Evolutionary conservation across 768 basidiomycete genomes (phyloP).

Genomic region (Pleurotus pulmonarius): DNA sequence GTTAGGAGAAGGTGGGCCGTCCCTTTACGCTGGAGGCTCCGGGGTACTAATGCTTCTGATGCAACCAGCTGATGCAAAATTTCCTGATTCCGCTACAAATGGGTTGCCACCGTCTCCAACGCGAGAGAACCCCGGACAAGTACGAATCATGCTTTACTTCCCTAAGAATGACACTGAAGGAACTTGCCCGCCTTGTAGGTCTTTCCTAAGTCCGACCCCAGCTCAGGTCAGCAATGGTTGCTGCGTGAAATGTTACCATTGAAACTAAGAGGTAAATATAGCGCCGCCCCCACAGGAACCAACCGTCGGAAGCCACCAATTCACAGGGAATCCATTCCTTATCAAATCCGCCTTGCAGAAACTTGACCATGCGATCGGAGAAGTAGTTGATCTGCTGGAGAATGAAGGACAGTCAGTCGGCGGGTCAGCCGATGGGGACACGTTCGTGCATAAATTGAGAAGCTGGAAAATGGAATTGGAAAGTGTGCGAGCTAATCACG

Average conservation of each 20-base stretch:
- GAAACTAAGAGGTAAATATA: slow-evolving; percentile 16
- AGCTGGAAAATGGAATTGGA: slow-evolving; percentile 39
- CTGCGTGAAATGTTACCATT: background rate
- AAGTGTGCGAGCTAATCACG: slow-evolving; percentile 22
- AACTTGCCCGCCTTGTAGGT: slow-evolving; percentile 26
- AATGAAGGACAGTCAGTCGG: slow-evolving; percentile 35
- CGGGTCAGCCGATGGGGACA: slow-evolving; percentile 27
- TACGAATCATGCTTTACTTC: slow-evolving; percentile 12
- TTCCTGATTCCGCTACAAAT: slow-evolving; percentile 25
- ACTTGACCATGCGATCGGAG: slow-evolving; percentile 38
- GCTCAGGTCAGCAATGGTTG: slow-evolving; percentile 22
- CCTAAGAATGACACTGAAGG: background rate
- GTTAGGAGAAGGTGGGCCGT: background rate
- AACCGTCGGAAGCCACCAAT: slow-evolving; percentile 19
- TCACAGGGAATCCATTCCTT: slow-evolving; percentile 44
- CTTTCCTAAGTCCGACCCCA: slow-evolving; percentile 42
- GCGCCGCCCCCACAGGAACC: slow-evolving; percentile 19
- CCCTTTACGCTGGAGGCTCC: too few relatives aligned
- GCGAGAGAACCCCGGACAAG: slow-evolving; percentile 44
- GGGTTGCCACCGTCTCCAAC: slow-evolving; percentile 42
- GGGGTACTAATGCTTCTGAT: background rate
- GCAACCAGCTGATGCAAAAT: slow-evolving; percentile 30
- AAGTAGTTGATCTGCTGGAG: slow-evolving; percentile 41
- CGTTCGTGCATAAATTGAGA: slow-evolving; percentile 34
- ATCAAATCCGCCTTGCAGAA: slow-evolving; percentile 38